Conservation (phyloP, 2,329 filamentous ascomycete genomes). For the Coniochaeta hoffmannii region DNA sequence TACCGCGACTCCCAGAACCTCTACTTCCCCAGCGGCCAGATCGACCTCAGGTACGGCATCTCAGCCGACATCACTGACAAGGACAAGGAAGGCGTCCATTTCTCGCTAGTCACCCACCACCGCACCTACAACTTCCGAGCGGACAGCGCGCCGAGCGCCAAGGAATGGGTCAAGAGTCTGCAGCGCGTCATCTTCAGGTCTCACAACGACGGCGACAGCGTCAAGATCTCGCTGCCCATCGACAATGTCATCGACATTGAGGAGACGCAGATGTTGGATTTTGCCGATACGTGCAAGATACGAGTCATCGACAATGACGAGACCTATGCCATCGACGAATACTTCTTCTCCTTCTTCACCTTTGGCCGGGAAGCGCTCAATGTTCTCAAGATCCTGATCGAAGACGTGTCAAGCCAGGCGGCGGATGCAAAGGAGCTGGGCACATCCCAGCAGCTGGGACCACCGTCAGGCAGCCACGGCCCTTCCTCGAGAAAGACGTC, state of each 20-base stretch:
- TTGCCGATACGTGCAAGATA: slow-evolving; percentile 90
- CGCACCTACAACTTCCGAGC: slow-evolving; percentile 82
- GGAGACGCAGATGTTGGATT: slow-evolving; percentile 81
- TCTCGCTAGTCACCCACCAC: slow-evolving; percentile 74
- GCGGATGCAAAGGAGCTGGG: slow-evolving; percentile 3
- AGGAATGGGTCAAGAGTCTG: slow-evolving; percentile 92
- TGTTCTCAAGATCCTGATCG: slow-evolving; percentile 65
- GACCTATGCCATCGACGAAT: slow-evolving; percentile 94
- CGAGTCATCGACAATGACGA: slow-evolving; percentile 90
- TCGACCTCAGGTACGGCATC: slow-evolving; percentile 87
- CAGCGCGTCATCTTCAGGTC: slow-evolving; percentile 94
- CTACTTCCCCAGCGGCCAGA: slow-evolving; percentile 87
- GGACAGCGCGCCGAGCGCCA: slow-evolving; percentile 79
- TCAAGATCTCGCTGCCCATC: slow-evolving; percentile 89
- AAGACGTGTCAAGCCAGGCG: slow-evolving; percentile 42
- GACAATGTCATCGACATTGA: slow-evolving; percentile 88
- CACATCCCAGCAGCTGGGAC: not conserved
- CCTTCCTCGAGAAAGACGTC: slow-evolving; percentile 13
- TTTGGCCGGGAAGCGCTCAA: slow-evolving; percentile 77
- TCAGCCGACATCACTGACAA: slow-evolving; percentile 74
- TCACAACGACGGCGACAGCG: slow-evolving; percentile 92
- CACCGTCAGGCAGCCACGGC: not conserved
- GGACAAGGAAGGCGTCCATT: slow-evolving; percentile 69
- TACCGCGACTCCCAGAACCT: slow-evolving; percentile 76
- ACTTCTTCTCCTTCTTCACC: slow-evolving; percentile 94